phyloP scores from a whole-genome alignment of 176 grass and related monocot species.

The Carex pumila region DNA sequence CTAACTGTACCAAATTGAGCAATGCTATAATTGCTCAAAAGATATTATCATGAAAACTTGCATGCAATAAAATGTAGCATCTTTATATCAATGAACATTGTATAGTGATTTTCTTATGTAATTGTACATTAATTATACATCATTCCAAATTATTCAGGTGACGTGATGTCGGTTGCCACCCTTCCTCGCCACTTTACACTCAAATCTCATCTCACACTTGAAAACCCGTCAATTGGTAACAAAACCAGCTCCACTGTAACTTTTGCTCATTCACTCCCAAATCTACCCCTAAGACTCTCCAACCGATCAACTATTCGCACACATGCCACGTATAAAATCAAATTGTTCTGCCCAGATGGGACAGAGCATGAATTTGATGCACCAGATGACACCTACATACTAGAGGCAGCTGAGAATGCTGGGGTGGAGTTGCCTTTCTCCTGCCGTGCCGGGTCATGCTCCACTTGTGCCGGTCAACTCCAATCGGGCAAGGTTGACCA shows the following conservation, averaged over 20 bases:
- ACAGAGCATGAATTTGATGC: constrained; percentile 56
- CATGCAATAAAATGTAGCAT: not conserved
- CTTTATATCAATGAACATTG: not conserved
- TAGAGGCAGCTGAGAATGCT: constrained; percentile 52
- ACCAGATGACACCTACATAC: constrained; percentile 60
- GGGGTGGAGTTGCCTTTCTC: constrained; percentile 82
- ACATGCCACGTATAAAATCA: constrained; percentile 49
- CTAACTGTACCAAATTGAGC: not conserved
- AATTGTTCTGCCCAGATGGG: constrained; percentile 49
- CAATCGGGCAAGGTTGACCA: constrained; percentile 65
- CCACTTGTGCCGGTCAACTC: constrained; percentile 53
- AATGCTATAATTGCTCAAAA: not conserved
- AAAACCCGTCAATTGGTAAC: constrained; percentile 4
- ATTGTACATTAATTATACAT: not conserved
- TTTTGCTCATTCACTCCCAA: not conserved
- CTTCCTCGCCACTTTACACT: not conserved
- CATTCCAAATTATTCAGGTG: not conserved
- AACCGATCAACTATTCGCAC: constrained; percentile 25
- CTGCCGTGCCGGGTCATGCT: constrained; percentile 61
- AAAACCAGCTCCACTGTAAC: not conserved
- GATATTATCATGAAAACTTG: not conserved
- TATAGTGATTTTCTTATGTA: not conserved
- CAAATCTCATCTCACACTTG: not conserved
- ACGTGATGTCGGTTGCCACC: constrained; percentile 7
- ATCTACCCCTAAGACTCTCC: constrained; percentile 2